Evolutionary conservation across 345 rosid genomes (phyloP).

Genomic region (Brassica cretica): DNA sequence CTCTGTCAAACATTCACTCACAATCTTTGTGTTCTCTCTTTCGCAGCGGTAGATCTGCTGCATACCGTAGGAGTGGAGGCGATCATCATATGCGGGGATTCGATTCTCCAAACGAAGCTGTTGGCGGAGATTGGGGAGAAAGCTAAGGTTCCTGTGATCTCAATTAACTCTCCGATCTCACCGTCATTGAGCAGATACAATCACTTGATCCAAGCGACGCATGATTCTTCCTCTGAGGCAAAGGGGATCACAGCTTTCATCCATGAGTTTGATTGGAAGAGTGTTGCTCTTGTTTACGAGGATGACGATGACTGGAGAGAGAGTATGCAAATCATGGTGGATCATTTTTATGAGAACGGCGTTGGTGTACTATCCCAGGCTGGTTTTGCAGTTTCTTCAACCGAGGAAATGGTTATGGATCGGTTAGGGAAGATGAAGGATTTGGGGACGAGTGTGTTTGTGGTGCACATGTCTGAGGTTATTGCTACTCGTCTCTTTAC

Average conservation of each 20-base stretch:
- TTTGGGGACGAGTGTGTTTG: slow-evolving; percentile 16
- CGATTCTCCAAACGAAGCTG: background rate
- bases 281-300: background rate
- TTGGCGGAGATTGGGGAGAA: background rate
- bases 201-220: background rate
- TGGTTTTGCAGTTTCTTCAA: slow-evolving; percentile 27
- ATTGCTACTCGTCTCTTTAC: slow-evolving; percentile 27
- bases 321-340: background rate
- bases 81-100: background rate
- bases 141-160: background rate
- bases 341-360: background rate
- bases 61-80: background rate
- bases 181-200: background rate
- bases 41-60: background rate
- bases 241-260: background rate
- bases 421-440: slow-evolving; percentile 20
- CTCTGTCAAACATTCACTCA: background rate
- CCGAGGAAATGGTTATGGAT: slow-evolving; percentile 4
- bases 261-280: background rate
- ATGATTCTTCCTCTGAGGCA: background rate
- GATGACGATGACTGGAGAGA: background rate
- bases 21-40: background rate
- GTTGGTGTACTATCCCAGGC: slow-evolving; percentile 9
- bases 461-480: slow-evolving; percentile 37
- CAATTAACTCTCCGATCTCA: background rate